Percentiles rank a stretch among this genome's conserved stretches.
Conservation (phyloP, 163 green algal genomes). For the Volvox carteri region DNA sequence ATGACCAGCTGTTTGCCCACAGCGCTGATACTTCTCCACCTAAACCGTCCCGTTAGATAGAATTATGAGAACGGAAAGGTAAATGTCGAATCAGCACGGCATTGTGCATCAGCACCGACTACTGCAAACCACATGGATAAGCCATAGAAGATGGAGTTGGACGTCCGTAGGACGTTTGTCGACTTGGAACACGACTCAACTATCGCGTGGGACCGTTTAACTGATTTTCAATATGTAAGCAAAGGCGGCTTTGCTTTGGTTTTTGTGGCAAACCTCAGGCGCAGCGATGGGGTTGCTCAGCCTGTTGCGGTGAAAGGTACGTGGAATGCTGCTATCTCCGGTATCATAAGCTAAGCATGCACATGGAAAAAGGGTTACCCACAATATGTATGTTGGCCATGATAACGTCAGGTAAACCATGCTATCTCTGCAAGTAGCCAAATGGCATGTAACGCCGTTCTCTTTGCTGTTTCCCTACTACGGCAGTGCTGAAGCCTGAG, state of each 20-base stretch:
- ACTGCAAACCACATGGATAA: neutral
- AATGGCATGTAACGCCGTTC: no score
- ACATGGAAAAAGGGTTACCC: no score
- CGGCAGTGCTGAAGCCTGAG: constrained; percentile 45
- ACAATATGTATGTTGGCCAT: no score
- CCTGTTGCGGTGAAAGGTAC: constrained; percentile 37
- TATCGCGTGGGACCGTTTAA: neutral
- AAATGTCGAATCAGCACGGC: neutral
- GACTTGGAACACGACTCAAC: constrained; percentile 45
- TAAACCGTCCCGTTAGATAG: no score
- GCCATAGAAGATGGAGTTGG: constrained; percentile 1
- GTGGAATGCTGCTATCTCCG: neutral
- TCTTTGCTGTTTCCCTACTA: neutral
- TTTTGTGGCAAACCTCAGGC: neutral
- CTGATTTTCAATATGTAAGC: neutral
- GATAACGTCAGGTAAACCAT: no score
- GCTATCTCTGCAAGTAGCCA: no score
- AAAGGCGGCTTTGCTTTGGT: constrained; percentile 52
- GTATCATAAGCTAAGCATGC: neutral
- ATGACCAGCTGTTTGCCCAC: no score
- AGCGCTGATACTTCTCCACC: no score
- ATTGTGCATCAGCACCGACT: neutral
- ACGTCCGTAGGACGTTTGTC: constrained; percentile 9
- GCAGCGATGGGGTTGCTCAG: neutral
- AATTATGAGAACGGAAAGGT: neutral